Base-by-base conservation (phyloP, 2,329 filamentous ascomycete species). In the Paecilomyces sp. region DNA sequence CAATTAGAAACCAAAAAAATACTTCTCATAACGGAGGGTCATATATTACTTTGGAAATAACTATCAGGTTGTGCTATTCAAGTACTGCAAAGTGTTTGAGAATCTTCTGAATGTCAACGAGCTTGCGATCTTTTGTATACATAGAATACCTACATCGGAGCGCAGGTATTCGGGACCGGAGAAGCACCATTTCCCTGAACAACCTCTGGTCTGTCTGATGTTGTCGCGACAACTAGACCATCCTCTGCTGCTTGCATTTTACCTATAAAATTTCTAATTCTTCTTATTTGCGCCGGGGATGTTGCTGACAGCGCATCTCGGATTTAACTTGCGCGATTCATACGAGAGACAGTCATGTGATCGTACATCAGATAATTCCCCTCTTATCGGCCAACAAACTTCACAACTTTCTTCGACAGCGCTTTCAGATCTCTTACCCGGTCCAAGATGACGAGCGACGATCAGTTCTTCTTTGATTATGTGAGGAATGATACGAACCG, bases 401-500 rank as follows among this genome's bases (percentile, higher is more conserved):
- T 47, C 36, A 47, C 41, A 47, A 47, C 41, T 47, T 41, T 8
- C 15, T 18, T 47, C 15, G 41, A 18, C n/a, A n/a, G 41, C 41
- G n/a, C 6, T 47, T 22, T 6, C 25, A 47, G 4, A 47, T 47
- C 18, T 9, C n/a, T 18, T 18, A 47, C 41, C 41, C 41, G 41
- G 41, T 47, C 60, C 75, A 83, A 70, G 65, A 93, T 93, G 90
- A 88, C 89, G 65, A 86, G 85, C 71, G 88, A 92, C 72, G 89
- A 91, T 71, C 87, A 91, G 77, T 86, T 89, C 68, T 88, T 92
- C 71, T 78, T 91, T 65, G 88, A 91, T 76, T 81, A 89, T 71
- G 89, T 92, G 78, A 80, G 87, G 22, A 22, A 53, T 72, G 65
- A 64, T 57, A 36, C n/a, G 12, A 24, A n/a, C 24, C 15, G 3